Base-by-base conservation (phyloP, 2,329 filamentous ascomycete genomes). In the Colletotrichum tropicicola region DNA sequence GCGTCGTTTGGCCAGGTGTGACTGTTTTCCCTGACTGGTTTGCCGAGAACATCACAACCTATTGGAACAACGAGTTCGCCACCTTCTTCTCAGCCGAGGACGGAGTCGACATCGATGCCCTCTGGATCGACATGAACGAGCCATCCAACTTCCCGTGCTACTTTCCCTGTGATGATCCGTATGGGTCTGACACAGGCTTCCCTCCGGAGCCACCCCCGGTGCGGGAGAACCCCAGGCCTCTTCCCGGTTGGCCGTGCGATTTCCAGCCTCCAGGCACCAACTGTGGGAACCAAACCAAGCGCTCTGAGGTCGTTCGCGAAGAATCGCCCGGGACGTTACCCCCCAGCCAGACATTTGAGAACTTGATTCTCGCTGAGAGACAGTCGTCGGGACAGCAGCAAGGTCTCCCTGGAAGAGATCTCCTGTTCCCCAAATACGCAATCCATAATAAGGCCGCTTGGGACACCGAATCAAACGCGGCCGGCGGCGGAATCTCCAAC, bases 11-110 rank as follows among this genome's bases (percentile, higher is more conserved):
- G 92, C 90, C 92, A 6, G 92, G 92, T 47, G 84, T 88, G 13
- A 86, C 89, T 0, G 90, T 86, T 10, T 93, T 89, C 76, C 91
- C 91, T 0, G 92, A 95, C 74, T 95, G 92, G 92, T 93, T 94
- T 72, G 80, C 88, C 17, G 82, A 85, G 7, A 87, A 87, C 54
- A 86, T 88, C 2, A 83, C 88, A 49, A 71, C 78, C 1, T 96
- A 89, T 75, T 95, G 92, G 92, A 88, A 88, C 68, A 81, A 83
- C 5, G 86, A 94, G 72, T 90, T 95, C 69, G 75, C 73, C 0
- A 74, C 72, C 1, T 92, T 92, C 79, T 94, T 94, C 78, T 76
- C 84, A 65, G 76, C 85, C 0, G 80, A 88, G 0, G 83, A 78
- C 2, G 92, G 92, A 28, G 83, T 95, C 15, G 87, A 94, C 68